Evolutionary conservation across 176 grass and related monocot species (phyloP), one percentile per base, ranked within the genome.

Genomic region (Saccharum spontaneum): DNA sequence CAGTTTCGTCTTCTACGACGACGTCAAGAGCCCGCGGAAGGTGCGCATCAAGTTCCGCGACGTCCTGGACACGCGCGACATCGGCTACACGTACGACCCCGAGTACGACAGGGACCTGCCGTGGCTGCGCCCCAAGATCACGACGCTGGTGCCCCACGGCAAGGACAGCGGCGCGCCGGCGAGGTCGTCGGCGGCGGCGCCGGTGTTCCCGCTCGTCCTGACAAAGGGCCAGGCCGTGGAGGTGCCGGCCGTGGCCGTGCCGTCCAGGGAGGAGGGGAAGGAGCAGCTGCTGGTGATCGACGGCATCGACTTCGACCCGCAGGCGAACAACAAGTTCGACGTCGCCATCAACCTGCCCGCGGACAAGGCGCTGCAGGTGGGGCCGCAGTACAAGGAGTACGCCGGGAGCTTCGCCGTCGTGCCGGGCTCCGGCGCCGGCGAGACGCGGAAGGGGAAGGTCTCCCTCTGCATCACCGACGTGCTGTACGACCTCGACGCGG

Each of bases 321-420:
- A 13, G 43, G 6, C 1, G 4, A 4, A 37, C 12, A 44, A 31
- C 31, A 81, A 69, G 45, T 69, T 81, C 46, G 45, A 81, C 26
- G 69, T 83, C 9, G 67, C 60, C 8, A 48, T 84, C 1, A 84
- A 84, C 31, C 41, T 76, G 5, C 30, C 82, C 11, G 20, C 18
- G 8, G 67, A 69, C 17, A 33, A 39, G 6, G 67, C 67, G 14
- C 0, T 1, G 5, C 1, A 40, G 36, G 1, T 69, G 2, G 82
- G 82, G 4, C 71, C 72, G 1, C 45, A 30, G 72, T 52, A 67
- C 24, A 18, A 3, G 22, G 82, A 84, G 61, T 84, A 38, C 5
- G 72, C 44, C 8, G 82, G 72, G 8, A 84, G 33, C 82, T 84
- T 84, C 72, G 3, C 22, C 40, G 14, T 10, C 22, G 38, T 84